Evolutionary conservation across 2,329 filamentous ascomycete genomes (phyloP).

Genomic region (Diaporthe sp.): DNA sequence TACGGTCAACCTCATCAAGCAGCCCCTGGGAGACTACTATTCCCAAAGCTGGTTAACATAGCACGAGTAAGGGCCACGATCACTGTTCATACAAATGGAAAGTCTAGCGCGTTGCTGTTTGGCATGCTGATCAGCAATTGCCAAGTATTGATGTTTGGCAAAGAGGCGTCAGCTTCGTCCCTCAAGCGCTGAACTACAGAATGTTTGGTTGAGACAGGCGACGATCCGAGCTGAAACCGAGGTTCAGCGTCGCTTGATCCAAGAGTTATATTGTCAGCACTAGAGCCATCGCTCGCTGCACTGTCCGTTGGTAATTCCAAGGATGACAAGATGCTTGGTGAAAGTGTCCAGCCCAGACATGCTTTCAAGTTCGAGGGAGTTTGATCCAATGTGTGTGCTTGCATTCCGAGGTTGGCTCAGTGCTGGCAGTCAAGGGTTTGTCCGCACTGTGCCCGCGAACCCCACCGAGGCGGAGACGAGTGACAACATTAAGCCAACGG

Average conservation of each 20-base stretch:
- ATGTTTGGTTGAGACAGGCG: not conserved
- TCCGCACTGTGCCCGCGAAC: not conserved
- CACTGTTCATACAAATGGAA: no score
- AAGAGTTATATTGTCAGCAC: not conserved
- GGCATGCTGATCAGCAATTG: not conserved
- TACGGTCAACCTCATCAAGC: no score
- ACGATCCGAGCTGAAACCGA: not conserved
- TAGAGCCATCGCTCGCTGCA: not conserved
- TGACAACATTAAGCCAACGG: conserved; percentile 12
- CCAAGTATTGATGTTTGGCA: not conserved
- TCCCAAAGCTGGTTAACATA: no score
- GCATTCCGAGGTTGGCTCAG: no score
- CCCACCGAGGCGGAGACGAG: not conserved
- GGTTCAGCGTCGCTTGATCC: not conserved
- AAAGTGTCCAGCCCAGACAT: not conserved
- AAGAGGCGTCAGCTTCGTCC: not conserved
- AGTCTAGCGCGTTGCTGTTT: not conserved
- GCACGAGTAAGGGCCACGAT: no score
- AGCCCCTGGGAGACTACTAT: no score
- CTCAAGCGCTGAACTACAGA: not conserved
- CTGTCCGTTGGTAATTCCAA: not conserved
- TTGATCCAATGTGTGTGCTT: not conserved
- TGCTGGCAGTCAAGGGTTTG: not conserved
- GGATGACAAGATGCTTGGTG: not conserved
- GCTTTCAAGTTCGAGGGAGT: not conserved